These are phyloP conservation scores for Carpediemonas membranifera DNA, from an alignment of 78 protist species.

Conservation along the genomic window DNA sequence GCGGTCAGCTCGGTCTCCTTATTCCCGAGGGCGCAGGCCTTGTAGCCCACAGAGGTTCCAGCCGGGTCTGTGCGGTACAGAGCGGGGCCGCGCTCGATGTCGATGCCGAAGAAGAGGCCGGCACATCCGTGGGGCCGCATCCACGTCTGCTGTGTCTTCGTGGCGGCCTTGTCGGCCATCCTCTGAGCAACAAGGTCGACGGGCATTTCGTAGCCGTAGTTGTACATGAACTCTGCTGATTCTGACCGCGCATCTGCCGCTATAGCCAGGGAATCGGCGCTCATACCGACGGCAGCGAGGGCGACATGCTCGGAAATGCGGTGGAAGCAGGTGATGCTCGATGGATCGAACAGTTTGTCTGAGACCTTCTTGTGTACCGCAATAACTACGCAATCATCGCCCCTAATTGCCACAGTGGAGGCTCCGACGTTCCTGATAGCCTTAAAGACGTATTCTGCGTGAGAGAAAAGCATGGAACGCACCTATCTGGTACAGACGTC, in stretches of 20 bases:
- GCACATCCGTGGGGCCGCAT: no score
- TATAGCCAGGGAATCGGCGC: no score
- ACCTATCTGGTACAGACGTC: constrained; percentile 86
- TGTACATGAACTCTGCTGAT: no score
- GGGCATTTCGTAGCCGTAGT: neutral
- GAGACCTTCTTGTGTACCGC: constrained; percentile 85
- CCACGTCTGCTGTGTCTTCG: no score
- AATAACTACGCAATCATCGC: constrained; percentile 63
- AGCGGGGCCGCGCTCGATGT: neutral
- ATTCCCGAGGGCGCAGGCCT: neutral
- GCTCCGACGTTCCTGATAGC: constrained; percentile 65
- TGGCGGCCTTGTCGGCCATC: neutral
- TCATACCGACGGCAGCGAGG: no score
- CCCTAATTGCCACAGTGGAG: constrained; percentile 79
- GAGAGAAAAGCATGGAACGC: no score
- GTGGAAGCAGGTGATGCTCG: no score
- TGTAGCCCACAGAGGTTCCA: neutral
- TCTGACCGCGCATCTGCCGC: no score
- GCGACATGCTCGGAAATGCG: no score
- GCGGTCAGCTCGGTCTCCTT: no score
- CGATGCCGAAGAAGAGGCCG: no score
- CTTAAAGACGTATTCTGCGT: constrained; percentile 88
- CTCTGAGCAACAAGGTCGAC: neutral
- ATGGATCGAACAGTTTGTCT: no score
- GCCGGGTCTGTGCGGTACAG: neutral